Conservation (phyloP, 257 asterid species). For the Avicennia marina region DNA sequence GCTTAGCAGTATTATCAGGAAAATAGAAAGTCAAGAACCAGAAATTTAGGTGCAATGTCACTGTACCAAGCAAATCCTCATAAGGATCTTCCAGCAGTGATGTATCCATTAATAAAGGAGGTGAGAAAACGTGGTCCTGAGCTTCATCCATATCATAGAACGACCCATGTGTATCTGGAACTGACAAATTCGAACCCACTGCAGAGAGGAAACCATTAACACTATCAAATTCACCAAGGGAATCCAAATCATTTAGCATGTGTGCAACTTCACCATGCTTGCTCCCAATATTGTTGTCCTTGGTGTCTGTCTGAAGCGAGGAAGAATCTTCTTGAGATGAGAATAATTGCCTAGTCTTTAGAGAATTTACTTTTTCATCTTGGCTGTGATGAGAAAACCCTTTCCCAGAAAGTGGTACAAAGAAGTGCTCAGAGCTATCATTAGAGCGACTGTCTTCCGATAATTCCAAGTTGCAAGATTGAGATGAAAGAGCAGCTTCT, state of each 20-base stretch:
- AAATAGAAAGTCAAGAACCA: conserved; percentile 1
- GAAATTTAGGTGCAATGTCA: conserved; percentile 8
- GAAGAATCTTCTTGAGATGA: conserved; percentile 62
- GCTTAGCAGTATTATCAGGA: conserved; percentile 11
- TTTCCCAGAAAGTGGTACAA: conserved; percentile 73
- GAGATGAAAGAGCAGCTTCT: conserved; percentile 85
- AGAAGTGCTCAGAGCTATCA: conserved; percentile 88
- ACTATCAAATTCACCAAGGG: conserved; percentile 71
- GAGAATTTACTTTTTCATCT: conserved; percentile 48
- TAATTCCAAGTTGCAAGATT: conserved; percentile 50
- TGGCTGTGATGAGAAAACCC: conserved; percentile 54
- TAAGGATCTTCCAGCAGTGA: conserved; percentile 73
- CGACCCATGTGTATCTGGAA: conserved; percentile 68
- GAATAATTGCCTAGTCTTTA: conserved; percentile 48
- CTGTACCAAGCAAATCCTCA: conserved; percentile 93
- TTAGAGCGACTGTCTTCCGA: conserved; percentile 82
- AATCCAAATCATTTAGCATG: conserved; percentile 59
- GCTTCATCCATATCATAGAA: conserved; percentile 73
- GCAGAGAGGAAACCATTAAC: conserved; percentile 70
- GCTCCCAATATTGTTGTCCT: conserved; percentile 44
- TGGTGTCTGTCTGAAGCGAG: conserved; percentile 39
- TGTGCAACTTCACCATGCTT: conserved; percentile 58
- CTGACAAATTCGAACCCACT: conserved; percentile 68
- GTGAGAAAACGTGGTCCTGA: conserved; percentile 89
- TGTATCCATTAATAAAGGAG: conserved; percentile 84